Conservation (phyloP, 768 basidiomycete genomes). For the Serendipita indica region DNA sequence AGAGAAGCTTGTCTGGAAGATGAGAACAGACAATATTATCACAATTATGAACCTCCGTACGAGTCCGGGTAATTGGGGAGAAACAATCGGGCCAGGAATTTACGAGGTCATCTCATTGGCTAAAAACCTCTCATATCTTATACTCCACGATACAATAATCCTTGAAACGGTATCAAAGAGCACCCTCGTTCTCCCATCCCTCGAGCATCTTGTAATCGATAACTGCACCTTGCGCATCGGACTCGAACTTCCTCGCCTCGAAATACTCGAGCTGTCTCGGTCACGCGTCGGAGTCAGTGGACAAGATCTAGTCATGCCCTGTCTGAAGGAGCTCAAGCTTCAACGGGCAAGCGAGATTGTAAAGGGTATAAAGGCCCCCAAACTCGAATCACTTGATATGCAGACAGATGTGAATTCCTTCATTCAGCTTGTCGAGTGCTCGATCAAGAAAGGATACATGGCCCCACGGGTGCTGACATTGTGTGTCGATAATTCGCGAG, state of each 20-base stretch:
- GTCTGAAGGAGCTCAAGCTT: no score
- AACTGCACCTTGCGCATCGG: no score
- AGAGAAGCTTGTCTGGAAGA: background rate
- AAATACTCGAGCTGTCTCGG: no score
- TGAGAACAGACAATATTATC: background rate
- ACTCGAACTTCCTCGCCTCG: background rate
- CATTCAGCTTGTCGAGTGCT: background rate
- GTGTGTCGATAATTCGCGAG: background rate
- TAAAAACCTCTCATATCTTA: background rate
- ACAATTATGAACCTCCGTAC: background rate
- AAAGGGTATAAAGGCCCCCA: background rate
- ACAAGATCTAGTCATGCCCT: no score
- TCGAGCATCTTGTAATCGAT: background rate
- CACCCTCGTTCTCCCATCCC: background rate
- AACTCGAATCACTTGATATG: background rate
- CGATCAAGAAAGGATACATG: background rate
- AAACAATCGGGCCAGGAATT: background rate
- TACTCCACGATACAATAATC: background rate
- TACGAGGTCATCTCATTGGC: background rate
- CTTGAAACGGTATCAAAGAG: background rate
- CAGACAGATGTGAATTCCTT: background rate
- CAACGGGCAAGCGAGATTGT: no score
- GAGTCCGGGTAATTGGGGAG: background rate
- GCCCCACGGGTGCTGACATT: background rate
- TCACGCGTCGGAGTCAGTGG: no score